Evolutionary conservation across 805 yeast species (phyloP).

Genomic region (Lipomyces orientalis): DNA sequence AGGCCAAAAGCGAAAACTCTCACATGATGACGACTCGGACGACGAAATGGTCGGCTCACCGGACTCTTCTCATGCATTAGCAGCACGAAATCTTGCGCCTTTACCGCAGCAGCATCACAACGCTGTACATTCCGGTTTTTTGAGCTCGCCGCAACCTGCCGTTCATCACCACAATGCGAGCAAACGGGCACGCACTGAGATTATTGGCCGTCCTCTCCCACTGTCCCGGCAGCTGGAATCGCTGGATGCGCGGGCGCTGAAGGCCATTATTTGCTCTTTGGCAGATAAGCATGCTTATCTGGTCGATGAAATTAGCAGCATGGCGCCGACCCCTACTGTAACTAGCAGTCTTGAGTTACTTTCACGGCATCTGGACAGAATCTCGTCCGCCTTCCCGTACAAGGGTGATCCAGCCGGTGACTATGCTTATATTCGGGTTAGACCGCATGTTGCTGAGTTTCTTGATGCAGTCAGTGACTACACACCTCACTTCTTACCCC

Average conservation of each 20-base stretch:
- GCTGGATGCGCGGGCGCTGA: conserved; percentile 62
- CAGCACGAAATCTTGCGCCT: conserved; percentile 8
- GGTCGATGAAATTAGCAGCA: conserved; percentile 52
- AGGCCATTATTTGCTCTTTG: conserved; percentile 57
- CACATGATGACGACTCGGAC: conserved; percentile 32
- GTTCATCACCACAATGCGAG: conserved; percentile 9
- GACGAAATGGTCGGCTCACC: conserved; percentile 36
- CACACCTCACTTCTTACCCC: conserved; percentile 73
- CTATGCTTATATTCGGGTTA: conserved; percentile 76
- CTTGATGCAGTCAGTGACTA: conserved; percentile 74
- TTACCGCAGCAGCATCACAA: conserved; percentile 9
- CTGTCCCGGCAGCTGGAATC: conserved; percentile 69
- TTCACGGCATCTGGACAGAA: conserved; percentile 50
- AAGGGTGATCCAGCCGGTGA: conserved; percentile 75
- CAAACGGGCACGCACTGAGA: conserved; percentile 34
- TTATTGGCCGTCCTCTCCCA: conserved; percentile 64
- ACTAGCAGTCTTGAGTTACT: conserved; percentile 59
- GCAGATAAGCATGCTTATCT: conserved; percentile 69
- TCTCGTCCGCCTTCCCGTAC: conserved; percentile 67
- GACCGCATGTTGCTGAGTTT: conserved; percentile 70
- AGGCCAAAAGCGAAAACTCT: conserved; percentile 26
- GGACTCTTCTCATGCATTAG: conserved; percentile 20
- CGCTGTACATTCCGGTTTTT: not conserved
- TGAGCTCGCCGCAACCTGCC: not conserved
- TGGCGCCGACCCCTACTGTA: conserved; percentile 66